Evolutionary conservation across 192 early-diverging fungal species (phyloP).

Genomic region (Rhizophagus sp.): DNA sequence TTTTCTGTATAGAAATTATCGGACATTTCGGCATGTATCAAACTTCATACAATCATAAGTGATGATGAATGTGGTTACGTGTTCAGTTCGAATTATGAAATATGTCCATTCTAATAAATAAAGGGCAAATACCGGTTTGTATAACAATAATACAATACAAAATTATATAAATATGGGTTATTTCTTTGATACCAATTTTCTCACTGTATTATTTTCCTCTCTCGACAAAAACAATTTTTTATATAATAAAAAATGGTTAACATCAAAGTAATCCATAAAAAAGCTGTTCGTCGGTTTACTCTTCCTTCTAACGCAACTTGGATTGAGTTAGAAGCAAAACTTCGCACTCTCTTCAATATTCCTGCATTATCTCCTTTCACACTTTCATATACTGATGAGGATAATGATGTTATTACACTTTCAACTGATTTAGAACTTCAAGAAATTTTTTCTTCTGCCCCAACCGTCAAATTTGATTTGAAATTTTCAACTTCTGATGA

Average conservation of each 20-base stretch:
- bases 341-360: not conserved
- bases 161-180: too few relatives aligned
- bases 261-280: conserved; percentile 4
- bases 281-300: not conserved
- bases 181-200: too few relatives aligned
- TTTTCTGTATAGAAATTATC: too few relatives aligned
- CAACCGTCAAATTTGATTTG: not conserved
- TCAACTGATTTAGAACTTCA: conserved; percentile 11
- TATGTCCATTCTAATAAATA: too few relatives aligned
- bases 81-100: too few relatives aligned
- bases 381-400: conserved; percentile 11
- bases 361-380: not conserved
- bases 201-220: too few relatives aligned
- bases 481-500: not conserved
- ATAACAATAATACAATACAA: too few relatives aligned
- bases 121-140: too few relatives aligned
- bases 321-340: not conserved
- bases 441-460: not conserved
- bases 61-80: too few relatives aligned
- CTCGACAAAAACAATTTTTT: too few relatives aligned
- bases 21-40: too few relatives aligned
- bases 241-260: not conserved
- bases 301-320: not conserved
- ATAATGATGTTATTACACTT: conserved; percentile 2
- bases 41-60: too few relatives aligned